phyloP scores from a whole-genome alignment of 768 basidiomycete species.

The Psilocybe cyanescens region DNA sequence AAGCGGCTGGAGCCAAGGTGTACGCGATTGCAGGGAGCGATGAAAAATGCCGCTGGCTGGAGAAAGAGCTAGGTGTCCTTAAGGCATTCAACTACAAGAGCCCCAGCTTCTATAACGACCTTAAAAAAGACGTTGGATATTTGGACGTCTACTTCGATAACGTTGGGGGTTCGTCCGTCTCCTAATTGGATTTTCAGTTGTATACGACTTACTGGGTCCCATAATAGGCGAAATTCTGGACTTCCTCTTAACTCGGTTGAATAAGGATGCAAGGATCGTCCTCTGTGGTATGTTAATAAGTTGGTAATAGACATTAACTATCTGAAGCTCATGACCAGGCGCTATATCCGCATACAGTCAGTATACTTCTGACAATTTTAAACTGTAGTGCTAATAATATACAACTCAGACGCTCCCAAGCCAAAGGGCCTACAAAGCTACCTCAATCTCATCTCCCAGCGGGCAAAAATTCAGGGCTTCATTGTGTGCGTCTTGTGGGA shows the following conservation, averaged over 20 bases:
- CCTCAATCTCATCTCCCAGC: constrained; percentile 69
- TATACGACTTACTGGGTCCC: neutral
- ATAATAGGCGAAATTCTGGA: constrained; percentile 74
- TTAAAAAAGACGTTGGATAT: constrained; percentile 73
- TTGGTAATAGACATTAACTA: neutral
- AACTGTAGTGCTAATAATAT: no score
- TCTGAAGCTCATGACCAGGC: constrained; percentile 41
- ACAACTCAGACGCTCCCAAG: constrained; percentile 49
- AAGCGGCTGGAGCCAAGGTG: constrained; percentile 77
- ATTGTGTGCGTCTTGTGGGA: constrained; percentile 56
- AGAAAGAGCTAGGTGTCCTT: constrained; percentile 81
- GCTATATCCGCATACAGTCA: constrained; percentile 86
- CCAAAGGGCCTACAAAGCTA: constrained; percentile 74
- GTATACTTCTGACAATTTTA: constrained; percentile 20
- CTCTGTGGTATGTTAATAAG: constrained; percentile 67
- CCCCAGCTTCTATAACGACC: constrained; percentile 67
- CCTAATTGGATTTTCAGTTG: neutral
- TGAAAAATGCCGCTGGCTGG: constrained; percentile 89
- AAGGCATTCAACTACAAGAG: constrained; percentile 89
- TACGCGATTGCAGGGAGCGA: constrained; percentile 85
- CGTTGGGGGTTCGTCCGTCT: constrained; percentile 53
- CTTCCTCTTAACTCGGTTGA: constrained; percentile 73
- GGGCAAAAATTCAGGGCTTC: constrained; percentile 85
- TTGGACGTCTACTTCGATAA: constrained; percentile 89
- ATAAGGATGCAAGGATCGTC: constrained; percentile 76